phyloP scores from a whole-genome alignment of 2,329 filamentous ascomycete species.

The Diaporthe nobilis region DNA sequence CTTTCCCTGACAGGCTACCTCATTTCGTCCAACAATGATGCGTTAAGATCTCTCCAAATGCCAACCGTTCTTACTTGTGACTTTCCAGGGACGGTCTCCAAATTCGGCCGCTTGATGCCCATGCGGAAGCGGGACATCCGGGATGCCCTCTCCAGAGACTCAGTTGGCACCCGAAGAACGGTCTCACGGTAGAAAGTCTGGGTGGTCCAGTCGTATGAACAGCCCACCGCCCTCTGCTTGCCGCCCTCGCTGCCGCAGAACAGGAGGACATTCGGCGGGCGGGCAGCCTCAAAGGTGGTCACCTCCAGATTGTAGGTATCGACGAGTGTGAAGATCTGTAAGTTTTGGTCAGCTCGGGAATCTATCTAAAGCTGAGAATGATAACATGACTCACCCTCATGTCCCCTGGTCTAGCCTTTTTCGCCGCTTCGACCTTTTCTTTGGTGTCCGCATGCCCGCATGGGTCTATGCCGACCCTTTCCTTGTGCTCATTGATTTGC shows the following conservation, averaged over 20 bases:
- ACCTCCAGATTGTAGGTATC: conserved; percentile 54
- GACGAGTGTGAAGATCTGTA: conserved; percentile 52
- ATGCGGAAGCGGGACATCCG: conserved; percentile 51
- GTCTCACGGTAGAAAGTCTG: conserved; percentile 58
- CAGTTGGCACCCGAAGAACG: conserved; percentile 58
- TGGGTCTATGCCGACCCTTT: conserved; percentile 49
- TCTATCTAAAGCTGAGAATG: background rate
- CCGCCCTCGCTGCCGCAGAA: conserved; percentile 60
- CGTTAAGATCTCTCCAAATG: background rate
- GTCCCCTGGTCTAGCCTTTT: conserved; percentile 47
- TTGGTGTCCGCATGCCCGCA: conserved; percentile 45
- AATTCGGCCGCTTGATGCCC: conserved; percentile 38
- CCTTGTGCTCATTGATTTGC: conserved; percentile 46
- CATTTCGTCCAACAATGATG: background rate
- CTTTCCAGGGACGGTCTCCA: background rate
- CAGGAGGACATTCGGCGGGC: conserved; percentile 57
- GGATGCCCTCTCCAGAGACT: conserved; percentile 53
- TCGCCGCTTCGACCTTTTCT: conserved; percentile 48
- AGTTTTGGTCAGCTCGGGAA: conserved; percentile 15
- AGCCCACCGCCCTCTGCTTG: conserved; percentile 60
- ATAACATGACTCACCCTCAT: conserved; percentile 44
- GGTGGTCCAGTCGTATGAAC: conserved; percentile 59
- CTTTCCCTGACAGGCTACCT: background rate
- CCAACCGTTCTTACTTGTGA: background rate
- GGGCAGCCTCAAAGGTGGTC: conserved; percentile 52